Evolutionary conservation across 441 rosid genomes (phyloP), one percentile per base, ranked within the genome.

Genomic region (Flueggea neowawraea): DNA sequence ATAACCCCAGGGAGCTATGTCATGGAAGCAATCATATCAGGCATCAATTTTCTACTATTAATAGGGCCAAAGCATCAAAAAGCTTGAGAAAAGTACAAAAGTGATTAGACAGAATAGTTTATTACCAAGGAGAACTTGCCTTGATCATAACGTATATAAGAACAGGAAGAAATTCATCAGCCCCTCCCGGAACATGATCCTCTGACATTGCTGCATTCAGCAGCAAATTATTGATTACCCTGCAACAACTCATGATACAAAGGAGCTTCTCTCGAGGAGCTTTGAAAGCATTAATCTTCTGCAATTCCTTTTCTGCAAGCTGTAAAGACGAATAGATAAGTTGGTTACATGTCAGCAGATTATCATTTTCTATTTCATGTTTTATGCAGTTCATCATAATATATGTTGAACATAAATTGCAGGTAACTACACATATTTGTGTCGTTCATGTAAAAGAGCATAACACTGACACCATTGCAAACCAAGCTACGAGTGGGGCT

Each of bases 41-140:
- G 7, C 31, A 16, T 16, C 11, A n/a, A 53, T 16, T 10, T 53
- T 53, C 22, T 53, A 53, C 6, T 16, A 32, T 6, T 17, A 16
- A 57, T 39, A 50, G 32, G 31, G 7, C 12, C 28, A 54, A 31
- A 39, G 41, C 10, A 58, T 16, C 16, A 11, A 49, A 55, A 69
- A 44, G 1, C 6, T 6, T 58, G 41, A 45, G 56, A 61, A 69
- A 50, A 68, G 51, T 45, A 49, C n/a, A n/a, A 66, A 60, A 64
- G 28, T 56, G 56, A 69, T 39, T n/a, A 58, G 61, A 63, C 69
- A 54, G 74, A 75, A 76, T 39, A 64, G 65, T 68, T 71, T 73
- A 70, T 78, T 82, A 82, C 85, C 87, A 72, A 78, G 80, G 72
- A 79, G 79, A 73, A 69, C 81, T 79, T 84, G 83, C 96, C 91